Conservation (phyloP, 768 basidiomycete species). For the Piloderma croceum region DNA sequence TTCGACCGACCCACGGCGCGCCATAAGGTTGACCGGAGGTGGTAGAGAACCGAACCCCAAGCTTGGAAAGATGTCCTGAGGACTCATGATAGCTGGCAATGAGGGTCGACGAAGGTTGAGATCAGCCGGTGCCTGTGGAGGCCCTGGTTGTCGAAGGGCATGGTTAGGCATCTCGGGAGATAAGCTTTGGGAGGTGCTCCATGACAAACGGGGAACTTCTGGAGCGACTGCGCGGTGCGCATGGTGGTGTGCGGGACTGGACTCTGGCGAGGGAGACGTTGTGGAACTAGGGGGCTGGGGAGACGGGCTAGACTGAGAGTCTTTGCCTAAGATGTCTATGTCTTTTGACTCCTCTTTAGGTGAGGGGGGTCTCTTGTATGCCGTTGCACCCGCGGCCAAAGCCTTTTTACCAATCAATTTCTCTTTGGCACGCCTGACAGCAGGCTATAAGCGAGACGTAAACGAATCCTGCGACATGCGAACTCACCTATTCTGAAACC, state of each 20-base stretch:
- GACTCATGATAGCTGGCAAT: constrained; percentile 38
- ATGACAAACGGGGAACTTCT: constrained; percentile 32
- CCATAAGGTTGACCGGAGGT: constrained; percentile 27
- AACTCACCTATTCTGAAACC: constrained; percentile 86
- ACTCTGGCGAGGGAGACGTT: constrained; percentile 34
- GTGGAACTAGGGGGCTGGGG: constrained; percentile 25
- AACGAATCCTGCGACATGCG: constrained; percentile 9
- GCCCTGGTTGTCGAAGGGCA: constrained; percentile 19
- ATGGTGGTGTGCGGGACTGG: constrained; percentile 28
- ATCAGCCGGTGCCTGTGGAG: constrained; percentile 24
- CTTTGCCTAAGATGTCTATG: constrained; percentile 8
- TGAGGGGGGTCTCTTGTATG: constrained; percentile 2
- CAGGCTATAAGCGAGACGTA: constrained; percentile 7
- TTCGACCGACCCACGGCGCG: constrained; percentile 35
- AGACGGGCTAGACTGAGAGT: constrained; percentile 9
- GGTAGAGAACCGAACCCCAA: constrained; percentile 29
- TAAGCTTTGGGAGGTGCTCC: constrained; percentile 27
- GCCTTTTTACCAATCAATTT: constrained; percentile 61
- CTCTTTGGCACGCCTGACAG: constrained; percentile 72
- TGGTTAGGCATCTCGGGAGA: constrained; percentile 14
- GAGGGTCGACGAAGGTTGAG: constrained; percentile 47
- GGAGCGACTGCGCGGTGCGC: constrained; percentile 32
- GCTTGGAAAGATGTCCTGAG: constrained; percentile 20
- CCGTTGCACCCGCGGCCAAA: constrained; percentile 4
- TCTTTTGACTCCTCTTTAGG: constrained; percentile 2